Base-by-base conservation (phyloP, 2,329 filamentous ascomycete genomes). In the Ilyonectria mors-panacis region DNA sequence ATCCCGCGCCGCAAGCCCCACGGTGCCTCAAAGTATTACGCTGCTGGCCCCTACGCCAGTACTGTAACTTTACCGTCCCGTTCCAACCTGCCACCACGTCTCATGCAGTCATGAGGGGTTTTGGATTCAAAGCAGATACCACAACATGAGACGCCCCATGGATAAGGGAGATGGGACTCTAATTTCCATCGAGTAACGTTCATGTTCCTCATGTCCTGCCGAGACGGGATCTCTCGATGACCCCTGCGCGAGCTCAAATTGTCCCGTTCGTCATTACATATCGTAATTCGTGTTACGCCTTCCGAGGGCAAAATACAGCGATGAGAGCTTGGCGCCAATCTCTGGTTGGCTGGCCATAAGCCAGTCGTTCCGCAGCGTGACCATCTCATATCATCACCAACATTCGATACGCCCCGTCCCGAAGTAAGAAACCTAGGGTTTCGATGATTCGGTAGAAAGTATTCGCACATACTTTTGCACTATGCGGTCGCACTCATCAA, bases 271-370 rank as follows among this genome's bases (percentile, higher is more conserved):
- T 48, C 30, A 59, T 47, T 51, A 45, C 65, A 7, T 19, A 17
- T 28, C 61, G 54, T 59, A 59, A 62, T 59, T 42, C 66, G 60
- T 59, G 65, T 62, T 59, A 54, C 53, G 42, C 54, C 30, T 48
- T 30, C 37, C 56, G 50, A 37, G 57, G 42, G 45, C 53, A 48
- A 61, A 60, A 67, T 28, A n/a, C 39, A 58, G 50, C 45, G 45
- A 53, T 33, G 33, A 56, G 47, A 15, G 44, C 56, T 67, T 69
- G 64, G 67, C 67, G 30, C 33, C 21, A 7, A 5, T 39, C 19
- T 19, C 23, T 67, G 59, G 53, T 59, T 70, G 54, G 62, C 37
- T 45, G 23, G 21, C 7, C 57, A 48, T 54, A 42, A 59, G 54
- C 48, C 61, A 61, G 44, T 26, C 42, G 62, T 61, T 30, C 53